phyloP scores from a whole-genome alignment of 2,329 filamentous ascomycete species.

The Colletotrichum lini region DNA sequence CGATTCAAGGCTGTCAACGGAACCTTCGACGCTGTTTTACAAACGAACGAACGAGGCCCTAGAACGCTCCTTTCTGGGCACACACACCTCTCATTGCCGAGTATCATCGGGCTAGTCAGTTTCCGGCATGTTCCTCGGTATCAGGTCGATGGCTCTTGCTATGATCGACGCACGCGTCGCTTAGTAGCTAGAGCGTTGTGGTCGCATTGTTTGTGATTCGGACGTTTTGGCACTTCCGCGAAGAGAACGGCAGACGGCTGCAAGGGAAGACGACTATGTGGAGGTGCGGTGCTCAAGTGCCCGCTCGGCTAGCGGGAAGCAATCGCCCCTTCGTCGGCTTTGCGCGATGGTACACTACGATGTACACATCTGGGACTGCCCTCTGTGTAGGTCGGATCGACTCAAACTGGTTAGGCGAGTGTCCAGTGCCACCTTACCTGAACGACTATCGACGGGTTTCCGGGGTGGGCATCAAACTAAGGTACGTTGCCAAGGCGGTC shows the following conservation, averaged over 20 bases:
- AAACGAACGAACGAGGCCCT: constrained; percentile 9
- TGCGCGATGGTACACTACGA: constrained; percentile 35
- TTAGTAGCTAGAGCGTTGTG: constrained; percentile 19
- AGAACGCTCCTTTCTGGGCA: constrained; percentile 31
- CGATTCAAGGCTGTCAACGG: constrained; percentile 18
- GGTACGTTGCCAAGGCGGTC: too few species aligned
- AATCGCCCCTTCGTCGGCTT: constrained; percentile 26
- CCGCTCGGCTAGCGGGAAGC: constrained; percentile 39
- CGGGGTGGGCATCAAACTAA: not conserved
- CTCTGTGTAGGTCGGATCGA: constrained; percentile 16
- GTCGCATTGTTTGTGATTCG: not conserved
- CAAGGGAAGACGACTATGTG: constrained; percentile 29
- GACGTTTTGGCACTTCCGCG: constrained; percentile 16
- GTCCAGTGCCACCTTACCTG: constrained; percentile 29
- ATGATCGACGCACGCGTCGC: constrained; percentile 25
- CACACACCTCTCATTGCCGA: constrained; percentile 23
- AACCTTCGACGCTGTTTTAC: constrained; percentile 22
- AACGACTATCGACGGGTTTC: constrained; percentile 12
- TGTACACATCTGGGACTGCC: not conserved
- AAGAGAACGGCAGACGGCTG: constrained; percentile 18
- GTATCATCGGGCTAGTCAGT: constrained; percentile 35
- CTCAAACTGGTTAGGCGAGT: constrained; percentile 35
- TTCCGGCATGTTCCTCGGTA: constrained; percentile 28
- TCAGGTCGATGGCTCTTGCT: constrained; percentile 2
- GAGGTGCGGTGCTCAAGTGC: constrained; percentile 22